Conservation (phyloP, 768 basidiomycete genomes). For the Mycena kentingensis region DNA sequence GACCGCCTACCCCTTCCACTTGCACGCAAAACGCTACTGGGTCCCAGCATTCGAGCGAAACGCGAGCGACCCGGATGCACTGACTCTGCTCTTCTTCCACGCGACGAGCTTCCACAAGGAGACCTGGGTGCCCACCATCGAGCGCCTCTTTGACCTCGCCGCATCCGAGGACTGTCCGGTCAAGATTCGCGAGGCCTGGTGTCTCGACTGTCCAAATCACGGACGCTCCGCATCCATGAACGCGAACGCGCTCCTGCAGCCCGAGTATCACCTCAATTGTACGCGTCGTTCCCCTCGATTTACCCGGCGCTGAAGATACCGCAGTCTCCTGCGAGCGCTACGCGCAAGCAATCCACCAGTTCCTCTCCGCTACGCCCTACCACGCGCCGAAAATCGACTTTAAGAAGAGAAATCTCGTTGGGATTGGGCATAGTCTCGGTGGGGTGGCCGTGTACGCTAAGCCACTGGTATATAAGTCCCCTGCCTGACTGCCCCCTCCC, state of each 20-base stretch:
- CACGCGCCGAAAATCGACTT: slow-evolving; percentile 50
- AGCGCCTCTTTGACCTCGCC: slow-evolving; percentile 44
- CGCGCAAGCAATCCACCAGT: slow-evolving; percentile 57
- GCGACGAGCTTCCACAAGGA: slow-evolving; percentile 78
- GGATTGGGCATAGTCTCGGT: slow-evolving; percentile 70
- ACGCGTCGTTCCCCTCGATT: slow-evolving; percentile 22
- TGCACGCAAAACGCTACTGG: slow-evolving; percentile 63
- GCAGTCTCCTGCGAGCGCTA: slow-evolving; percentile 68
- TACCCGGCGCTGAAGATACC: neutral
- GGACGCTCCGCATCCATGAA: slow-evolving; percentile 63
- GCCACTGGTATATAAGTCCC: neutral
- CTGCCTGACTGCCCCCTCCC: slow-evolving; percentile 3
- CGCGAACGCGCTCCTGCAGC: slow-evolving; percentile 42
- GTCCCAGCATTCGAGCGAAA: slow-evolving; percentile 39
- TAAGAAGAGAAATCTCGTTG: slow-evolving; percentile 51
- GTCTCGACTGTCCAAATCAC: slow-evolving; percentile 74
- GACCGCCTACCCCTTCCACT: slow-evolving; percentile 46
- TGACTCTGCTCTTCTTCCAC: slow-evolving; percentile 64
- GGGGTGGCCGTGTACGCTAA: slow-evolving; percentile 60
- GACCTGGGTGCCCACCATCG: slow-evolving; percentile 66
- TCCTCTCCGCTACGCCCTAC: slow-evolving; percentile 46
- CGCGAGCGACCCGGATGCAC: slow-evolving; percentile 41
- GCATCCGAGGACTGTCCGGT: slow-evolving; percentile 22
- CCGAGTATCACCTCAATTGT: slow-evolving; percentile 52
- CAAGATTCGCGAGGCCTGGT: slow-evolving; percentile 62